Evolutionary conservation across 164 flowering plant genomes (phyloP).

Genomic region (Magnolia kwangsiensis): DNA sequence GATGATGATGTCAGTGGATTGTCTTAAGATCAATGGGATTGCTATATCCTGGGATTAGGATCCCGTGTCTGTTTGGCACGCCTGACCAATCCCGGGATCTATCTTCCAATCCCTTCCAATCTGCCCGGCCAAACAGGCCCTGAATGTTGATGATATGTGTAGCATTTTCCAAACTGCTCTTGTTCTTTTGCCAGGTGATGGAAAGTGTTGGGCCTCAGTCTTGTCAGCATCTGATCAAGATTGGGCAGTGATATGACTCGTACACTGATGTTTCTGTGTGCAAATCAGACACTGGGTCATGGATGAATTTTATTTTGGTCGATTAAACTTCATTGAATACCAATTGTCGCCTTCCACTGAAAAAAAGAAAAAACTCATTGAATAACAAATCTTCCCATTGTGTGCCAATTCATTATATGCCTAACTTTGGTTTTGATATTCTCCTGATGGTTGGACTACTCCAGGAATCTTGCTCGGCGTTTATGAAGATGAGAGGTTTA

Average conservation of each 20-base stretch:
- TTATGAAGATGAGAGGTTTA: conserved; percentile 79
- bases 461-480: conserved; percentile 74
- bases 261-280: not conserved
- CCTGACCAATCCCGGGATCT: too few species aligned
- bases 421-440: not conserved
- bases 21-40: too few species aligned
- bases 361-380: not conserved
- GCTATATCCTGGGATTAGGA: too few species aligned
- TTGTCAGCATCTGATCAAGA: not conserved
- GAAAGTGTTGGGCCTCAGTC: not conserved
- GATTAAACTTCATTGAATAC: not conserved
- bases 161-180: not conserved
- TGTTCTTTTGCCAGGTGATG: not conserved
- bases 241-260: not conserved
- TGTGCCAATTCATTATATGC: not conserved
- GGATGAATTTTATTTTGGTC: not conserved
- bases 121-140: too few species aligned
- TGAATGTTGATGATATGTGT: not conserved
- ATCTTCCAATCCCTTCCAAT: too few species aligned
- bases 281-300: not conserved
- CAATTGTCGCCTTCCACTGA: not conserved
- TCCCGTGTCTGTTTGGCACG: too few species aligned
- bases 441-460: conserved; percentile 12
- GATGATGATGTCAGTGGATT: too few species aligned
- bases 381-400: not conserved